phyloP scores from a whole-genome alignment of 2,329 filamentous ascomycete genomes.

The Exophiala xenobiotica region DNA sequence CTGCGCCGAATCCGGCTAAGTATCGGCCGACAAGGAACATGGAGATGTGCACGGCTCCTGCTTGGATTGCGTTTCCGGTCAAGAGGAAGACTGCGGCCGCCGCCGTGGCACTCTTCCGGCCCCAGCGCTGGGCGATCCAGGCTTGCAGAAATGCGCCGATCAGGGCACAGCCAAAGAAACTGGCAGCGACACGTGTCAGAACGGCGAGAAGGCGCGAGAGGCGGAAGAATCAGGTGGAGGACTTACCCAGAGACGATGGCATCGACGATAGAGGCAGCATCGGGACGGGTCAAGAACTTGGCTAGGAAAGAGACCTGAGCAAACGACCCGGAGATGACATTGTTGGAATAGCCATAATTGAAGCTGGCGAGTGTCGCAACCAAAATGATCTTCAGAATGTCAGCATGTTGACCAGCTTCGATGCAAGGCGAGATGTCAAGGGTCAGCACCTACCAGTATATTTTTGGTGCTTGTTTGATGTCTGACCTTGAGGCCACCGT shows the following conservation, averaged over 20 bases:
- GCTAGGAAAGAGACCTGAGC: constrained; percentile 33
- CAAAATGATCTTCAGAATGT: constrained; percentile 6
- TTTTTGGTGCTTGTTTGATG: constrained; percentile 1
- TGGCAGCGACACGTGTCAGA: constrained; percentile 2
- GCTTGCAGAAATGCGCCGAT: constrained; percentile 30
- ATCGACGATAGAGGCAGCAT: constrained; percentile 25
- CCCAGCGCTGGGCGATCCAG: constrained; percentile 29
- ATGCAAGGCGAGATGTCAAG: background rate
- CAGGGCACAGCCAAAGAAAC: constrained; percentile 31
- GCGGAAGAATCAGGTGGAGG: background rate
- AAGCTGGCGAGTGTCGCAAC: constrained; percentile 33
- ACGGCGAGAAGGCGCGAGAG: background rate
- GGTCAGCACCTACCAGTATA: background rate
- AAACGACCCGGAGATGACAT: constrained; percentile 34
- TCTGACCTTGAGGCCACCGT: background rate
- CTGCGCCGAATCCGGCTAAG: constrained; percentile 21
- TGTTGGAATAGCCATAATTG: constrained; percentile 34
- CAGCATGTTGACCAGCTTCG: background rate
- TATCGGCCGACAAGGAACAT: constrained; percentile 22
- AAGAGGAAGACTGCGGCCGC: constrained; percentile 24
- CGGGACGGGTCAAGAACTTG: constrained; percentile 29
- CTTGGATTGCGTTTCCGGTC: constrained; percentile 24
- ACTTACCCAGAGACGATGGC: constrained; percentile 28
- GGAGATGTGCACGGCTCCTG: constrained; percentile 21
- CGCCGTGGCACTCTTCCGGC: constrained; percentile 24